A percentile compares a stretch with the other conserved stretches of the same genome.
These are phyloP conservation scores for Cladosporium halotolerans DNA, from an alignment of 2,329 filamentous ascomycete species.

Conservation along the genomic window DNA sequence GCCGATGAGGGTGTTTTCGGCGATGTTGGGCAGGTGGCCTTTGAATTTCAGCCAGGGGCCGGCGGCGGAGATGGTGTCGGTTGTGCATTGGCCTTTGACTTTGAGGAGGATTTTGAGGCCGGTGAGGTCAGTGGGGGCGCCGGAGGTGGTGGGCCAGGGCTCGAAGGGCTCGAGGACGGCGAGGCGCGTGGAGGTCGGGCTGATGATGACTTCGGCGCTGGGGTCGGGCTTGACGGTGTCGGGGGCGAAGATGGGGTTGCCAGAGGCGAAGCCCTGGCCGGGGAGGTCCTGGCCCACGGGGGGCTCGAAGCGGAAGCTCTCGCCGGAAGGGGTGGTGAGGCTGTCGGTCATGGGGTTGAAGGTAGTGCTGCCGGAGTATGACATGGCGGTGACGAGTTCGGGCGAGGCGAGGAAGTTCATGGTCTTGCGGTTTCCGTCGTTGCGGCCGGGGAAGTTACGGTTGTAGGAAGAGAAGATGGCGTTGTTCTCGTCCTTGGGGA, in stretches of 20 bases:
- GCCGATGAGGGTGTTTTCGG: slow-evolving; percentile 92
- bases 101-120: slow-evolving; percentile 87
- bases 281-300: slow-evolving; percentile 58
- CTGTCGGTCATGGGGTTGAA: slow-evolving; percentile 94
- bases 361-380: slow-evolving; percentile 83
- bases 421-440: slow-evolving; percentile 91
- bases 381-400: slow-evolving; percentile 93
- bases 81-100: slow-evolving; percentile 95
- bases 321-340: slow-evolving; percentile 71
- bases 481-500: slow-evolving; percentile 78
- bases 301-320: slow-evolving; percentile 74
- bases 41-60: slow-evolving; percentile 99
- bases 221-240: slow-evolving; percentile 66
- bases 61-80: slow-evolving; percentile 94
- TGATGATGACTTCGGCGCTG: slow-evolving; percentile 66
- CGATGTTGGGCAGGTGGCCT: slow-evolving; percentile 96
- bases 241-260: slow-evolving; percentile 67
- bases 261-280: slow-evolving; percentile 71
- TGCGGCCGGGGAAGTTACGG: slow-evolving; percentile 94
- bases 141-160: slow-evolving; percentile 58
- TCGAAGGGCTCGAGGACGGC: slow-evolving; percentile 86
- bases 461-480: slow-evolving; percentile 98
- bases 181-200: slow-evolving; percentile 81
- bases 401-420: slow-evolving; percentile 99
- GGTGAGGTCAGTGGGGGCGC: slow-evolving; percentile 53